Base-by-base conservation (phyloP, 2,329 filamentous ascomycete genomes). In the Nemania diffusa region DNA sequence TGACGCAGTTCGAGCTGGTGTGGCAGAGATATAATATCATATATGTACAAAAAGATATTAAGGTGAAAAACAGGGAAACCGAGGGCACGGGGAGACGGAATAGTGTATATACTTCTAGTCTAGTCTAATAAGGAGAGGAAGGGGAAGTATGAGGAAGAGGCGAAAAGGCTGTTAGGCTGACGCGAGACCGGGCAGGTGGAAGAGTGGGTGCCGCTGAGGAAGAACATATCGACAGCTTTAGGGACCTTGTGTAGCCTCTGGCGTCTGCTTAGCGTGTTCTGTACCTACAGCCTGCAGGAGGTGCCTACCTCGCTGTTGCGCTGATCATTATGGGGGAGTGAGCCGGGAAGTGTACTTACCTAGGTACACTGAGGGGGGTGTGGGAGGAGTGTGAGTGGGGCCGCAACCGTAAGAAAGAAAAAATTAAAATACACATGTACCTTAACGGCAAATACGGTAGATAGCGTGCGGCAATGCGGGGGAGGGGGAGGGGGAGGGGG, bases 131-230 rank as follows among this genome's bases (percentile, higher is more conserved):
- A 44, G 55, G 42, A 40, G 48, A 44, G 5, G 46, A 48, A 56
- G 40, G n/a, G 26, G 46, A 51, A 17, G n/a, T 22, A 3, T 8
- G 9, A 32, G n/a, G 15, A 67, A 64, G 60, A 59, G 65, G 65
- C 55, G 56, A 62, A 64, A 52, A 57, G 62, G 42, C 51, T 65
- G 68, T 56, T 60, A 68, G 62, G 65, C 67, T 69, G 64, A 69
- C 67, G 64, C 61, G 64, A 69, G 67, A 69, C 60, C 53, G 60
- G 64, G 29, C 34, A 24, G 44, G 40, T 57, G 51, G 24, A 50
- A 40, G 42, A 57, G 50, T 46, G 58, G 58, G 57, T 34, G 32
- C 42, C 20, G 13, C 27, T 32, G 55, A 9, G 37, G 13, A 40
- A 15, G n/a, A 20, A 44, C 17, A 44, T 52, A 20, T 64, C 55